Base-by-base conservation (phyloP, 176 grass and related monocot species). In the Zoysia pacifica region DNA sequence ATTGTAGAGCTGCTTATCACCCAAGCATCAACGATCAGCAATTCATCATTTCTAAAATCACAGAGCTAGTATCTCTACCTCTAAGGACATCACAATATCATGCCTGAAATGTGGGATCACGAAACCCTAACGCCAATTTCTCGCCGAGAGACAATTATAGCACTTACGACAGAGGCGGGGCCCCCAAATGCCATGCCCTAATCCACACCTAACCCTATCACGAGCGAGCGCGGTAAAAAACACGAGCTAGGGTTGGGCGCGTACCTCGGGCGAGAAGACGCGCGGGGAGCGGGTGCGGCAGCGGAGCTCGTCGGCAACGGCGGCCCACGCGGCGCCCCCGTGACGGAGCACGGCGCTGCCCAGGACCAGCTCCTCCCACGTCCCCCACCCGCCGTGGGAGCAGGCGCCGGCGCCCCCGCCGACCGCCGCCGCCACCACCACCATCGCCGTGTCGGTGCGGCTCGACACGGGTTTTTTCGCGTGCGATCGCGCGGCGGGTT, bases 281-380 rank as follows among this genome's bases (percentile, higher is more conserved):
- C 81, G 66, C 72, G 86, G 28, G 28, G 28, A 28, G 28, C 28
- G 88, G 78, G 91, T 87, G 76, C 88, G 88, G 60, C 81, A 55
- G 11, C 82, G 91, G 62, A 97, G 83, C 88, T 97, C 94, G 70
- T 87, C 78, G 70, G 94, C 86, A 61, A 97, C 91, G 79, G 86
- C 78, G 66, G 39, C 64, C 94, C 94, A 97, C 11, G 86, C 84
- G 70, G 86, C 78, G 78, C 19, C 65, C 51, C 88, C 94, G 56
- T 97, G 94, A 54, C 91, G 94, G 62, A 91, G 78, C 70, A 97
- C 94, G 78, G 94, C 94, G 81, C 91, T 75, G 12, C 91, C 94
- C 65, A 97, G 88, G 41, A 97, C 81, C 81, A 97, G 78, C 81
- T 97, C 94, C 84, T 97, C 94, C 94, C 94, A 97, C 62, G 94